Base-by-base conservation (phyloP, 371 early-diverging fungal genomes). In the Homolaphlyctis polyrhiza region DNA sequence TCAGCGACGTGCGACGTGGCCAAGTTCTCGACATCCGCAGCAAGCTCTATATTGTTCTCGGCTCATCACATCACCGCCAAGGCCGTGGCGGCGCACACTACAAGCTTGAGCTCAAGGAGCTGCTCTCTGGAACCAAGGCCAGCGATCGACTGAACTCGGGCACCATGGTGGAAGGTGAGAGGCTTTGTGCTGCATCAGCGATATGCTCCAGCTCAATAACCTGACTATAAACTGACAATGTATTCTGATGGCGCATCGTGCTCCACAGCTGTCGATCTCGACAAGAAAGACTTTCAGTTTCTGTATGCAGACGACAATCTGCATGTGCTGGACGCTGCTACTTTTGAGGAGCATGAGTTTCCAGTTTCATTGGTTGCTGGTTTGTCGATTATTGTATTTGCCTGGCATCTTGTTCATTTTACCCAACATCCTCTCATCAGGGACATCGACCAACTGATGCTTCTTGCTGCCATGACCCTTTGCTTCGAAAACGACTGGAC, bases 281-380 rank as follows among this genome's bases (percentile, higher is more conserved):
- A 83, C 13, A 83, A 84, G 45, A 82, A 84, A 65, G 60, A 74
- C 30, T 86, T 84, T 71, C 89, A 89, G 73, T 90, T 80, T 62
- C 71, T 93, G 35, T 93, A 93, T 69, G 68, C 72, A 23, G 85
- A 77, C 51, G 87, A 80, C 28, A 71, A 76, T 13, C 62, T 87
- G 33, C 88, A 92, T 61, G 70, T 91, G 57, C 69, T 93, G 65
- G 81, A 91, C 61, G 79, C 82, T 47, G 83, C 85, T 51, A 83
- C 85, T 0, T 87, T 80, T 70, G 92, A 92, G 62, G 90, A 91
- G 76, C 76, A 87, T 43, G 82, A 84, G 34, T 71, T 91, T 65
- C 69, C 79, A 1, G 60, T 75, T 29, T 74, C 70, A 2, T 66
- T 78, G 1, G 75, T 91, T 58, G 89, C 88, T 70, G 89, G 87